Base-by-base conservation (phyloP, 805 yeast species). In the Yarrowia sp. region DNA sequence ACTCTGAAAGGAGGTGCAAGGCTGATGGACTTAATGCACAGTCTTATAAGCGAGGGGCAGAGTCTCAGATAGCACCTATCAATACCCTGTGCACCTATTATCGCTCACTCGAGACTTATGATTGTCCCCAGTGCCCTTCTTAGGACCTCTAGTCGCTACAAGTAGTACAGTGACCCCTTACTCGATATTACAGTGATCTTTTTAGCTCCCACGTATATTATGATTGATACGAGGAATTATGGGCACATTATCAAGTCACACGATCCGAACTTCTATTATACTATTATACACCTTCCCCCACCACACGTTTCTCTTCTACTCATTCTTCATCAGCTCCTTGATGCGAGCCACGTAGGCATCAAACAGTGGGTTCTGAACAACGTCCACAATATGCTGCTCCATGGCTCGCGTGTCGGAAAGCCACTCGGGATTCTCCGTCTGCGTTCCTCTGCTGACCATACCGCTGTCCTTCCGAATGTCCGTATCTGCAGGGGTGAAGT, bases 361-460 rank as follows among this genome's bases (percentile, higher is more conserved):
- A 14, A 58, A 58, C 49, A 17, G 8, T 1, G 50, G 64, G 49
- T 17, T 43, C 14, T 40, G 43, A 12, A 43, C 44, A 40, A 43
- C 64, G 5, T 40, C 49, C 17, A 58, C 34, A 43, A 58, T 58
- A 4, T 58, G 50, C 12, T 10, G n/a, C 33, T 58, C 64, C 50
- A 58, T 42, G 5, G 49, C 64, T 10, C 17, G 20, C 19, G 64
- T 2, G 44, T 33, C 39, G 2, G 34, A 10, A 17, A 58, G 50
- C 49, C 49, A 58, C 19, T 58, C 40, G 33, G 64, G 50, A 2
- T 40, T 33, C 19, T 58, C 64, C 4, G 64, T 58, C 33, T 58
- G 64, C 1, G 64, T 58, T 9, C 64, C 64, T 33, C 64, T 30
- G 17, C 64, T 58, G 10, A 58, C 39, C 40, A 33, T 58, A 8